Conservation (phyloP, 2,329 filamentous ascomycete species). For the Dryadomyces sulphureus region DNA sequence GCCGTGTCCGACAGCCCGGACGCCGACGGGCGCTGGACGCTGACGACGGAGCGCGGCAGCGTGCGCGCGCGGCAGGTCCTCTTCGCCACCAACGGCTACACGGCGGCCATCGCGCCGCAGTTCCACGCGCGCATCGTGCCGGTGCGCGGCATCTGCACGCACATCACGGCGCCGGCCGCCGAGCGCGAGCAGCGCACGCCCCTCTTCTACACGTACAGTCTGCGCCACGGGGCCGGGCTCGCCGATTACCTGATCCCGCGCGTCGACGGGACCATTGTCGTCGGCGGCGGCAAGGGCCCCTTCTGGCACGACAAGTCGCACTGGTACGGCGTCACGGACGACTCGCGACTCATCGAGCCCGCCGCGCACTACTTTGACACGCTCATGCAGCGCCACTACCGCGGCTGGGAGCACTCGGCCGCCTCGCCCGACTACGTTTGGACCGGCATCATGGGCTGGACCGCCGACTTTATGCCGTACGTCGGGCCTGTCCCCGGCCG, state of each 20-base stretch:
- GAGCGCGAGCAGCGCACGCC: neutral
- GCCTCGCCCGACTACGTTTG: constrained; percentile 20
- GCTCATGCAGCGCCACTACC: constrained; percentile 32
- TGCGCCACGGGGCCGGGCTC: constrained; percentile 12
- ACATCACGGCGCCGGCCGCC: constrained; percentile 1
- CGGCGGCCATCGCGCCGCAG: constrained; percentile 11
- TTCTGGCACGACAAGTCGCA: constrained; percentile 19
- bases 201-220: constrained; percentile 11
- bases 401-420: constrained; percentile 30
- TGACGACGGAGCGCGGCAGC: constrained; percentile 12
- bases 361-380: constrained; percentile 28
- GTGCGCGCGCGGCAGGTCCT: constrained; percentile 12
- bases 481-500: constrained; percentile 26
- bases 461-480: constrained; percentile 25
- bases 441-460: constrained; percentile 27
- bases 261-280: constrained; percentile 26
- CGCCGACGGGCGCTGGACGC: constrained; percentile 3
- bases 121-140: constrained; percentile 9
- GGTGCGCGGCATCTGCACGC: constrained; percentile 8
- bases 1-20: neutral
- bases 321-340: constrained; percentile 32
- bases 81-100: constrained; percentile 18
- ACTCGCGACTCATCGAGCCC: constrained; percentile 26
- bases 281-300: constrained; percentile 18
- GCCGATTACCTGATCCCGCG: constrained; percentile 26